phyloP scores from a whole-genome alignment of 352 stramenopile genomes.

The Phytophthora gonapodyides region DNA sequence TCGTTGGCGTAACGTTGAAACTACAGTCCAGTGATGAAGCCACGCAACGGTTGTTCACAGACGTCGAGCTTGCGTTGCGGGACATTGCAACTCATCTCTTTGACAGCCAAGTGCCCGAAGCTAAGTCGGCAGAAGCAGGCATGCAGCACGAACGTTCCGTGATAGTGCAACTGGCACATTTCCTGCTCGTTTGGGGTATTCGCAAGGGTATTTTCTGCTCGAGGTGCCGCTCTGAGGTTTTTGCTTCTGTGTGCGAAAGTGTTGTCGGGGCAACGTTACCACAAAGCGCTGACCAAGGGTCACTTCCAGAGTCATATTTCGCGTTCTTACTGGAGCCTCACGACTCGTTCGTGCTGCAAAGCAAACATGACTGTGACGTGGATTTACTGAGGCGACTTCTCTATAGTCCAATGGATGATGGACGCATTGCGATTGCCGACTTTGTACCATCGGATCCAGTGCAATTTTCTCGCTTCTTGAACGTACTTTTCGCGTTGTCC shows the following conservation, averaged over 20 bases:
- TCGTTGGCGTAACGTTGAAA: slow-evolving; percentile 35
- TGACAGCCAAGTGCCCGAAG: slow-evolving; percentile 1
- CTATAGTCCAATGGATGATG: slow-evolving; percentile 40
- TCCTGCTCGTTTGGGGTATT: slow-evolving; percentile 46
- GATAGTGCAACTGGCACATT: slow-evolving; percentile 39
- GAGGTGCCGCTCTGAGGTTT: slow-evolving; percentile 26
- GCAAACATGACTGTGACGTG: slow-evolving; percentile 37
- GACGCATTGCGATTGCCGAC: slow-evolving; percentile 41
- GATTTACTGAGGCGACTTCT: slow-evolving; percentile 37
- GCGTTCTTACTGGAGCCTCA: slow-evolving; percentile 17
- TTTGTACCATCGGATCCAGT: slow-evolving; percentile 40
- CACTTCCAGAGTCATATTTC: slow-evolving; percentile 28
- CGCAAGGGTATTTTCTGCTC: slow-evolving; percentile 45
- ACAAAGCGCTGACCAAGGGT: background rate
- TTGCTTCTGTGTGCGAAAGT: slow-evolving; percentile 25
- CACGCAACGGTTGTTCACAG: slow-evolving; percentile 30
- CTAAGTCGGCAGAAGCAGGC: background rate
- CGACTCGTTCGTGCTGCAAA: slow-evolving; percentile 23
- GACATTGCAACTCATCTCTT: slow-evolving; percentile 24
- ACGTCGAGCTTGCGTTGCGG: slow-evolving; percentile 30
- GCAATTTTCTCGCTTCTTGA: slow-evolving; percentile 40
- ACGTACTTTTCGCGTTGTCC: slow-evolving; percentile 38
- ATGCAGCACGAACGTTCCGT: slow-evolving; percentile 22
- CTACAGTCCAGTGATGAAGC: slow-evolving; percentile 23
- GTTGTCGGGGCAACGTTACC: slow-evolving; percentile 2